Evolutionary conservation across 306 rosid species (phyloP).

Genomic region (Trifolium dubium): DNA sequence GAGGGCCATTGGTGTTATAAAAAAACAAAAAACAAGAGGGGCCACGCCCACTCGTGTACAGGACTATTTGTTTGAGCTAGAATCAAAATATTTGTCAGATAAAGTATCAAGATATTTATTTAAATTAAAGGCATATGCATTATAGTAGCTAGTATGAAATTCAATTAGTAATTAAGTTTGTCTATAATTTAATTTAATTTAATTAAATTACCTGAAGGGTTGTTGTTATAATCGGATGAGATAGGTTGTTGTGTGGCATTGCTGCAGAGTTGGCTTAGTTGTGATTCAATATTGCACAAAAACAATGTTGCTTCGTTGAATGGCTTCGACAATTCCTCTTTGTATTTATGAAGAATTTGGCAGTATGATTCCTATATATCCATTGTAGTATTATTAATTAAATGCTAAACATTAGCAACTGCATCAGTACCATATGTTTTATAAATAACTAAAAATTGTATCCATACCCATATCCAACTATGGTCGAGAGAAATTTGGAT

Average conservation of each 20-base stretch:
- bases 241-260: conserved; percentile 54
- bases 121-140: neutral
- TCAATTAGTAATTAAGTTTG: neutral
- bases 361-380: conserved; percentile 62
- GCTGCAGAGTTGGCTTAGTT: conserved; percentile 74
- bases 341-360: conserved; percentile 63
- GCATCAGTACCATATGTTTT: too few relatives aligned
- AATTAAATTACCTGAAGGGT: conserved; percentile 52
- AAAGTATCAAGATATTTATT: neutral
- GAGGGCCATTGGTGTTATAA: neutral
- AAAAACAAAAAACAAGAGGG: conserved; percentile 11
- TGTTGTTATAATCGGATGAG: conserved; percentile 38
- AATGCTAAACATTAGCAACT: too few relatives aligned
- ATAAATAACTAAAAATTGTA: too few relatives aligned
- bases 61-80: conserved; percentile 1
- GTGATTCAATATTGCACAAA: conserved; percentile 62
- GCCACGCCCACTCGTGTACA: conserved; percentile 16
- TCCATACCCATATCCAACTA: too few relatives aligned
- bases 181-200: too few relatives aligned
- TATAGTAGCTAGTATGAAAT: neutral
- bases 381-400: neutral
- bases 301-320: conserved; percentile 74
- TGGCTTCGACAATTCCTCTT: conserved; percentile 71
- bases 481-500: too few relatives aligned
- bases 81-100: neutral